Evolutionary conservation across 2,329 filamentous ascomycete genomes (phyloP).

Genomic region (Curvularia verruculosa): DNA sequence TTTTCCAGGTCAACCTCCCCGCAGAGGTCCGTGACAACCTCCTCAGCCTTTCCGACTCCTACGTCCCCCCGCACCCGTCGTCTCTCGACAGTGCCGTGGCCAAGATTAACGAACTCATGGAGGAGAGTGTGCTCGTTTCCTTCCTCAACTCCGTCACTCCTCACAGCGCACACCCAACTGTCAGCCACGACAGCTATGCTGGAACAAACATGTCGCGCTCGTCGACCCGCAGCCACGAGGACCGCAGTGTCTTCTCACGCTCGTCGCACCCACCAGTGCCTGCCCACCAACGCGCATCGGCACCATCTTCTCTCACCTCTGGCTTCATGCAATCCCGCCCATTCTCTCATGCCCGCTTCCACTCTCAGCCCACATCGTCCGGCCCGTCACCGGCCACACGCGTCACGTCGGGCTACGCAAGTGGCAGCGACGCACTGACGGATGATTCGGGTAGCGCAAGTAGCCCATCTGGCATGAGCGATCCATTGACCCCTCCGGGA

Average conservation of each 20-base stretch:
- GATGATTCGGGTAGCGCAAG: slow-evolving; percentile 67
- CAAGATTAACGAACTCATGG: slow-evolving; percentile 96
- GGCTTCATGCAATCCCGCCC: slow-evolving; percentile 46
- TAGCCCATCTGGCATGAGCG: slow-evolving; percentile 56
- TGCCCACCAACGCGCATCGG: slow-evolving; percentile 48
- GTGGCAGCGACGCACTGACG: slow-evolving; percentile 53
- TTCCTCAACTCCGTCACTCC: slow-evolving; percentile 76
- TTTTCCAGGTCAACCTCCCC: slow-evolving; percentile 73
- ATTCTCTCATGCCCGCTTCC: slow-evolving; percentile 46
- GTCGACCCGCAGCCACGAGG: slow-evolving; percentile 51
- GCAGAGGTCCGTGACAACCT: slow-evolving; percentile 83
- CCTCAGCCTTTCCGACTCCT: slow-evolving; percentile 64
- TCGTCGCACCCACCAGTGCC: slow-evolving; percentile 39
- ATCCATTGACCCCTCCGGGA: slow-evolving; percentile 77
- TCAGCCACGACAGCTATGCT: slow-evolving; percentile 52
- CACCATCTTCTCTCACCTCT: slow-evolving; percentile 48
- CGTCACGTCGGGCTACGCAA: slow-evolving; percentile 49
- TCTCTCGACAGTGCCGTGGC: slow-evolving; percentile 80
- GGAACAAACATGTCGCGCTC: slow-evolving; percentile 48
- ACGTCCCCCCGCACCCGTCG: slow-evolving; percentile 73
- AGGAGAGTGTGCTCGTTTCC: slow-evolving; percentile 90
- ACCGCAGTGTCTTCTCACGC: slow-evolving; percentile 41
- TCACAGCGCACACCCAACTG: slow-evolving; percentile 53
- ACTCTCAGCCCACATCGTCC: slow-evolving; percentile 47
- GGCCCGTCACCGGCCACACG: slow-evolving; percentile 34